Conservation (phyloP, 164 flowering plant species). For the Cinnamomum chago region DNA sequence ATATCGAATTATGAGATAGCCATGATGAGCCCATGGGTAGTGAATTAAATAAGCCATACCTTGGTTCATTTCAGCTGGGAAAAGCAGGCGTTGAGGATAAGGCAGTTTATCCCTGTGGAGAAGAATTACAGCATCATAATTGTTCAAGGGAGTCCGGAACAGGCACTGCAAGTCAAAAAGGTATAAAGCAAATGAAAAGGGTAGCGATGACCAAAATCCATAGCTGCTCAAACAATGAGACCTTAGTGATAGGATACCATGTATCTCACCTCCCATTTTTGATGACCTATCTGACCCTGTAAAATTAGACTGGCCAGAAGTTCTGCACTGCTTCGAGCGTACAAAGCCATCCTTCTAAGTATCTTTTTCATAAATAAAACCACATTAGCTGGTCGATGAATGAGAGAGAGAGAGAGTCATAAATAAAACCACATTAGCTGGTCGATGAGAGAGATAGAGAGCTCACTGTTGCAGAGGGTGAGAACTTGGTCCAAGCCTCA, state of each 20-base stretch:
- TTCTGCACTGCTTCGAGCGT: constrained; percentile 81
- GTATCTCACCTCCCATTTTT: constrained; percentile 74
- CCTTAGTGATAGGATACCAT: background rate
- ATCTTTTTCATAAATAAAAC: constrained; percentile 36
- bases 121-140: constrained; percentile 86
- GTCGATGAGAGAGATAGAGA: background rate
- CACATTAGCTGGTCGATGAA: too few species aligned
- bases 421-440: background rate
- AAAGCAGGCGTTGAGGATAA: constrained; percentile 77
- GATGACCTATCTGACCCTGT: constrained; percentile 45
- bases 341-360: constrained; percentile 68
- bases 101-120: constrained; percentile 75
- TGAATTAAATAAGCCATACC: constrained; percentile 31
- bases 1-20: background rate
- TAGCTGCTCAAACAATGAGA: background rate
- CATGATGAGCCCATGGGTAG: background rate
- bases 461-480: constrained; percentile 70
- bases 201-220: background rate
- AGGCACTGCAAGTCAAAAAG: constrained; percentile 56
- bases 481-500: constrained; percentile 79
- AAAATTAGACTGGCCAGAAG: constrained; percentile 55
- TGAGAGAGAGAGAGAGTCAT: background rate
- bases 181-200: background rate
- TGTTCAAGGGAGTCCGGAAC: constrained; percentile 82
- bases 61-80: constrained; percentile 62